Evolutionary conservation across 768 basidiomycete species (phyloP).

Genomic region (Pleurotus giganteus): DNA sequence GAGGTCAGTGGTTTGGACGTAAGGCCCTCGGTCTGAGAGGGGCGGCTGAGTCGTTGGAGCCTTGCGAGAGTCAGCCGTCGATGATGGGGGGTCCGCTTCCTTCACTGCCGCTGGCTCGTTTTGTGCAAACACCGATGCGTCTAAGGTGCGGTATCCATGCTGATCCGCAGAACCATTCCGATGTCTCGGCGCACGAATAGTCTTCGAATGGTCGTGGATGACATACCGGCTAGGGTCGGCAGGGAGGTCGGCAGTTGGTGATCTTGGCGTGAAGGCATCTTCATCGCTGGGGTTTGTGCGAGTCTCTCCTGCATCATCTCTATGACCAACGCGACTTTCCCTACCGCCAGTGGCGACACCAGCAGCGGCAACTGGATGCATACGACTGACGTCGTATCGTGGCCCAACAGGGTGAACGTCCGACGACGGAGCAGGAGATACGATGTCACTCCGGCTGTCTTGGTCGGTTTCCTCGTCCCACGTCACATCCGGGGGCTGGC

Average conservation of each 20-base stretch:
- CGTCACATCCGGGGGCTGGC: conserved; percentile 30
- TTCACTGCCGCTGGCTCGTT: conserved; percentile 19
- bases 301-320: conserved; percentile 46
- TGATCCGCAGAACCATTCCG: conserved; percentile 63
- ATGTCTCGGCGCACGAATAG: conserved; percentile 41
- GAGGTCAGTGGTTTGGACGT: conserved; percentile 14
- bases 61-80: background rate
- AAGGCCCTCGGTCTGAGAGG: background rate
- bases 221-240: conserved; percentile 27
- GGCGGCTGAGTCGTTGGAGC: conserved; percentile 2
- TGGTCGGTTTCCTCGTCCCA: conserved; percentile 23
- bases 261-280: conserved; percentile 64
- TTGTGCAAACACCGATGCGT: conserved; percentile 53
- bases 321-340: conserved; percentile 35
- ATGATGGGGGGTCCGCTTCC: conserved; percentile 2
- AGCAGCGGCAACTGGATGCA: conserved; percentile 31
- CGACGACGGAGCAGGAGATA: conserved; percentile 52
- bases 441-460: conserved; percentile 26
- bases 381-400: conserved; percentile 10
- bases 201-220: conserved; percentile 12
- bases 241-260: conserved; percentile 60
- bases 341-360: conserved; percentile 33
- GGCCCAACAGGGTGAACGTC: conserved; percentile 49
- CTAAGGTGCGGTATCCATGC: conserved; percentile 57
- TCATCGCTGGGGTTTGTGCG: conserved; percentile 48